Evolutionary conservation across 495 filamentous ascomycete genomes (phyloP).

Genomic region (Penicillium coffeae): DNA sequence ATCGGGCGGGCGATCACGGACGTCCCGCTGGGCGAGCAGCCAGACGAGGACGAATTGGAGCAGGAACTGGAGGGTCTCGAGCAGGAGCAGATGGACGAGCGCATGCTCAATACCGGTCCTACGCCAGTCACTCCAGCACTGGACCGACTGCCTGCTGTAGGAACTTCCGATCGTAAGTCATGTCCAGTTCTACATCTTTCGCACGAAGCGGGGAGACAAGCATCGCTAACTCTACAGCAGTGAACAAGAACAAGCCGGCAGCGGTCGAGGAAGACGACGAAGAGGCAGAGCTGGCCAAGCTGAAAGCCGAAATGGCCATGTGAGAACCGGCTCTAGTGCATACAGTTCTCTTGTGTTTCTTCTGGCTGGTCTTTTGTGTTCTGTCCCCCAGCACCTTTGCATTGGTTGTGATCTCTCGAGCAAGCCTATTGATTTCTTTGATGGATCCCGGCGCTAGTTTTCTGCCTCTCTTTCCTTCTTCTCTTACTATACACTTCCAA

Average conservation of each 20-base stretch:
- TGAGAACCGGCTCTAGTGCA: conserved; percentile 9
- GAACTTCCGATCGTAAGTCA: conserved; percentile 68
- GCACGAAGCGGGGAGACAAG: neutral
- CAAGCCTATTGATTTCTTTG: conserved; percentile 12
- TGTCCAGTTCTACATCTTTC: neutral
- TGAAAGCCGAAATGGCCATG: conserved; percentile 98
- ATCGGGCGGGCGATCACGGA: conserved; percentile 80
- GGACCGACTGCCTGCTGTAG: conserved; percentile 65
- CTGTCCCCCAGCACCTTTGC: conserved; percentile 6
- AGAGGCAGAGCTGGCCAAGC: conserved; percentile 87
- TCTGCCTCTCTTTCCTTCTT: neutral
- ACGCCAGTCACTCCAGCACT: conserved; percentile 68
- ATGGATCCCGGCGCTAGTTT: conserved; percentile 13
- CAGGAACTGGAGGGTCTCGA: conserved; percentile 72
- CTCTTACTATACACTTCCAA: conserved; percentile 13
- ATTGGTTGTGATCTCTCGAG: conserved; percentile 20
- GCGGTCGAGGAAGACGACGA: conserved; percentile 80
- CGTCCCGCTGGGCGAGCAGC: conserved; percentile 61
- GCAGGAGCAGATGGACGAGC: conserved; percentile 84
- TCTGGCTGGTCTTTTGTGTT: conserved; percentile 2
- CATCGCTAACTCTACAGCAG: conserved; percentile 7
- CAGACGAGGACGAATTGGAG: conserved; percentile 85
- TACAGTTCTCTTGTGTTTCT: conserved; percentile 1
- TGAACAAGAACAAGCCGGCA: conserved; percentile 39
- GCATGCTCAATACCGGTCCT: conserved; percentile 86